Conservation (phyloP, 2,329 filamentous ascomycete species). For the Monosporascus sp. region DNA sequence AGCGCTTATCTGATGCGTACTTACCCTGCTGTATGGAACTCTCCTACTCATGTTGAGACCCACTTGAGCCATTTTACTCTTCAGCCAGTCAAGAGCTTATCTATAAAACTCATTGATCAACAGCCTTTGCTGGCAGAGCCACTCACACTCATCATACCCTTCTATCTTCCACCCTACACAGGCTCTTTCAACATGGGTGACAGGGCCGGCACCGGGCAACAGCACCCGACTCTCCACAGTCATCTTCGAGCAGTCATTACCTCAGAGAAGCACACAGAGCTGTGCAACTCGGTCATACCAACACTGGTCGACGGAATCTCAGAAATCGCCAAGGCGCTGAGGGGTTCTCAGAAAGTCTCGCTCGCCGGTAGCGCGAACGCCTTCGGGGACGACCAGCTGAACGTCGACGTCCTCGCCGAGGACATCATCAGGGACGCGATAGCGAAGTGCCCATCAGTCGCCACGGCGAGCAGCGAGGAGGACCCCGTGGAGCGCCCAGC, state of each 20-base stretch:
- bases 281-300: slow-evolving; percentile 43
- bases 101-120: too few species aligned
- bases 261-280: slow-evolving; percentile 14
- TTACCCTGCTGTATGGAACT: too few species aligned
- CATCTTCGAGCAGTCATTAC: slow-evolving; percentile 7
- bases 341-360: slow-evolving; percentile 38
- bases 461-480: slow-evolving; percentile 54
- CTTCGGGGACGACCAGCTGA: slow-evolving; percentile 56
- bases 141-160: not conserved
- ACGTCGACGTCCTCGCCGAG: slow-evolving; percentile 51
- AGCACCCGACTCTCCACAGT: not conserved
- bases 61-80: not conserved
- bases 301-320: slow-evolving; percentile 39
- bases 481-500: slow-evolving; percentile 46
- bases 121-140: not conserved
- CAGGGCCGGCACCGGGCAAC: not conserved
- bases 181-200: not conserved
- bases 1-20: not conserved
- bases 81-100: not conserved
- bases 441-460: slow-evolving; percentile 36
- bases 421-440: slow-evolving; percentile 39
- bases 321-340: slow-evolving; percentile 38
- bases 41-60: not conserved
- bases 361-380: slow-evolving; percentile 45
- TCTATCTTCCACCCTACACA: not conserved